Base-by-base conservation (phyloP, 1,284 basidiomycete genomes). In the Heimioporus punctisporus region DNA sequence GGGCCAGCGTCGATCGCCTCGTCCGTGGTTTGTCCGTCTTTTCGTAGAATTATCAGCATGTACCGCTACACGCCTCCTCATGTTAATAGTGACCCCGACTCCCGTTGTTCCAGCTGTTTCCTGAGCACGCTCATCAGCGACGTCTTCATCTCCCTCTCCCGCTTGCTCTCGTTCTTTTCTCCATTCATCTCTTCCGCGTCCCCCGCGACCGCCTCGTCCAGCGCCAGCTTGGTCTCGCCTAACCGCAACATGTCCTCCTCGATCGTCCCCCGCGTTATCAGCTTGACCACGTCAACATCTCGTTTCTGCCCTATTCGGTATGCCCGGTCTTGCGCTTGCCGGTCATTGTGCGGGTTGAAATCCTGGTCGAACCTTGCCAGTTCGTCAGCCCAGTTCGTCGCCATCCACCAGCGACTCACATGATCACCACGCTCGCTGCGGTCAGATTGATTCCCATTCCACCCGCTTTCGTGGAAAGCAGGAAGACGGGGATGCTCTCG, bases 271-370 rank as follows among this genome's bases (percentile, higher is more conserved):
- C 85, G 87, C 3, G 93, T 90, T 63, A 98, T 93, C n/a, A 99
- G 79, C 70, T 96, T 97, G 68, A 98, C 86, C 6, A 99, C 90
- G 42, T 93, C 91, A 6, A 97, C 95, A 54, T 95, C 87, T 50
- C 87, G 85, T 66, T 91, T 93, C 72, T 97, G 95, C 19, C 95
- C 97, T 62, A 99, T 98, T n/a, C 97, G 90, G 71, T 98, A 99
- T 27, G 95, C 95, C 37, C 97, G 88, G 71, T 99, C 97, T 53
- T 97, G 95, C 0, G 97, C 97, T 75, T 99, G 97, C 58, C 91
- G 86, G 75, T 98, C 97, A 64, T 91, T 92, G 68, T 90, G 89
- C 10, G 88, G 92, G 72, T 97, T 98, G 72, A 97, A 98, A 71
- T 99, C 97, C 71, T 98, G 96, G 70, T 99, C 97, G 70, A 97